Evolutionary conservation across 2,329 filamentous ascomycete genomes (phyloP), one percentile per base, ranked within the genome.

Genomic region (Sclerotinia subarctica): DNA sequence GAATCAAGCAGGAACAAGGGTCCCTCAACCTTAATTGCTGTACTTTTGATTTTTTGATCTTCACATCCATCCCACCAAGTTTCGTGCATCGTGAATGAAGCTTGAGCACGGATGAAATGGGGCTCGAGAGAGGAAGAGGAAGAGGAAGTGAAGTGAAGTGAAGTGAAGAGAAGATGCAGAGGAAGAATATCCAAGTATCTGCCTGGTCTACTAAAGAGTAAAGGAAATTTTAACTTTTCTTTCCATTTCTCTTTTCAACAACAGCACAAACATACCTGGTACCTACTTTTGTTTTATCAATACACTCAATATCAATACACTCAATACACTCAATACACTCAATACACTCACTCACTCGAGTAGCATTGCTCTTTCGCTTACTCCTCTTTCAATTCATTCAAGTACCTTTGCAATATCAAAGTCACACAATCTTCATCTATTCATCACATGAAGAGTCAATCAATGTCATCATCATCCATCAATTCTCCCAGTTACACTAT

Each of bases 1-100:
- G 24, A 29, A 42, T 19, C 35, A 5, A n/a, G n/a, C n/a, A n/a
- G n/a, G n/a, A n/a, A 42, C 52, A n/a, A 35, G 44, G 44, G 11
- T 46, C 1, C 7, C 26, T 54, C 32, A 32, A 54, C 52, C 8
- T 32, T 54, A 54, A 29, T 29, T 29, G 8, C 26, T 19, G 29
- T 5, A 15, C 13, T 5, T 42, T 56, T 7, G 8, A 35, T 38
- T 57, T 38, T 57, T 21, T 44, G 35, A 58, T 58, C 56, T 58
- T 44, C 56, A 58, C 56, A 58, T 58, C 56, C 56, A 44, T 58
- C 42, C 38, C 56, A 59, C 56, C 56, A 46, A n/a, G 53, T 68
- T 63, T 70, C 59, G 68, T 70, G 71, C 70, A 59, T 59, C 56
- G 56, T 46, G 3, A 46, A 6, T 59, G 38, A 59, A 46, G 56